Percentiles rank a stretch among this genome's conserved stretches.
phyloP scores from a whole-genome alignment of 129 eudicot genomes.

The Arctium lappa region DNA sequence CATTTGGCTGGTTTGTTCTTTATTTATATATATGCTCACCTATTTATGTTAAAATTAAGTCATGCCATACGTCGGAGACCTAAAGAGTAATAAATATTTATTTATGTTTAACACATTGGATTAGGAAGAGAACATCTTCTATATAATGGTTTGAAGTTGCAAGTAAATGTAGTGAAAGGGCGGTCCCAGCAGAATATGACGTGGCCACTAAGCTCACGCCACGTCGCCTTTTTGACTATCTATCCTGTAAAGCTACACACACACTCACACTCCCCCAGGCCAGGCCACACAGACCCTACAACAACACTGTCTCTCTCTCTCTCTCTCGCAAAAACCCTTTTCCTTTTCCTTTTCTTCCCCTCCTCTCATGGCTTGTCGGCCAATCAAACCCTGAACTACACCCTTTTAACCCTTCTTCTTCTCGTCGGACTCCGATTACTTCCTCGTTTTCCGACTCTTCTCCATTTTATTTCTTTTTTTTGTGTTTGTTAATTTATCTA shows the following conservation, averaged over 20 bases:
- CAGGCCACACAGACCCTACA: not conserved
- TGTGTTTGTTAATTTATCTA: slow-evolving; percentile 5
- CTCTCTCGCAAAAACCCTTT: slow-evolving; percentile 33
- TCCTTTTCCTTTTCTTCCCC: slow-evolving; percentile 7
- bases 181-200: slow-evolving; percentile 15
- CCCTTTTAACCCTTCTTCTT: not conserved
- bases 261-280: not conserved
- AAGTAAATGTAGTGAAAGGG: not conserved
- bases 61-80: too few relatives aligned
- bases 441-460: slow-evolving; percentile 20
- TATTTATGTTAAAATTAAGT: too few relatives aligned
- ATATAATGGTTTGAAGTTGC: too few relatives aligned
- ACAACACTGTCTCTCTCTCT: too few relatives aligned
- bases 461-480: not conserved
- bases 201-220: slow-evolving; percentile 28
- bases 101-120: too few relatives aligned
- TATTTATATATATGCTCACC: too few relatives aligned
- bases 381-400: slow-evolving; percentile 23
- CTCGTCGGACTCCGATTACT: slow-evolving; percentile 22
- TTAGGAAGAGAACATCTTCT: too few relatives aligned
- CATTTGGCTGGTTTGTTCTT: too few relatives aligned
- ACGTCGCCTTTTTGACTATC: slow-evolving; percentile 44
- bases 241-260: slow-evolving; percentile 24
- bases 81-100: too few relatives aligned
- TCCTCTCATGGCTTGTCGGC: slow-evolving; percentile 71